Evolutionary conservation across 768 basidiomycete genomes (phyloP).

Genomic region (Pisolithus tinctorius): DNA sequence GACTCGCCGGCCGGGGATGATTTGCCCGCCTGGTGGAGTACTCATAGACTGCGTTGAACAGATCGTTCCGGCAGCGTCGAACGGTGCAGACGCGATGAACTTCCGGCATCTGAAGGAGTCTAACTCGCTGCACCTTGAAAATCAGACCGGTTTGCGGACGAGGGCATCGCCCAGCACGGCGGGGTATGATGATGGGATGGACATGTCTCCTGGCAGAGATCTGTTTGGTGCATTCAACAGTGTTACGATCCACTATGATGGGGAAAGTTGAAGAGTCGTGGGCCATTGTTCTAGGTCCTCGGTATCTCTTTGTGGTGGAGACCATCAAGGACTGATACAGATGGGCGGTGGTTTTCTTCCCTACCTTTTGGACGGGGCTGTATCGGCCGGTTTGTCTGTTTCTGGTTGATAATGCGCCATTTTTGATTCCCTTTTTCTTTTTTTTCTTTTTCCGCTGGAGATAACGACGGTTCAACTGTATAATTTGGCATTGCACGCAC

Average conservation of each 20-base stretch:
- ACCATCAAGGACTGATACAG: background rate
- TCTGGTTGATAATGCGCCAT: slow-evolving; percentile 5
- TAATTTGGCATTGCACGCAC: slow-evolving; percentile 24
- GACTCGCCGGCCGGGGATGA: background rate
- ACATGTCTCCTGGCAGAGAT: slow-evolving; percentile 46
- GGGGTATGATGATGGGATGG: slow-evolving; percentile 39
- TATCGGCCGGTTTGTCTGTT: slow-evolving; percentile 6
- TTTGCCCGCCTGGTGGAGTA: slow-evolving; percentile 11
- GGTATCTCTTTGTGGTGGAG: background rate
- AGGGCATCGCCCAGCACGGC: slow-evolving; percentile 34
- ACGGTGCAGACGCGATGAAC: slow-evolving; percentile 78
- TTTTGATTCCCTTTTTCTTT: slow-evolving; percentile 15
- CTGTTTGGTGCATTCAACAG: slow-evolving; percentile 85
- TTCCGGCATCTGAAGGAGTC: slow-evolving; percentile 91
- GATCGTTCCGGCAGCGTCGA: slow-evolving; percentile 74
- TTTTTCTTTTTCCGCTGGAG: slow-evolving; percentile 17
- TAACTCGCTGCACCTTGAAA: slow-evolving; percentile 83
- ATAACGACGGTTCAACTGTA: slow-evolving; percentile 25
- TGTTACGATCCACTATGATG: slow-evolving; percentile 84
- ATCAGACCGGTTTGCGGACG: slow-evolving; percentile 38
- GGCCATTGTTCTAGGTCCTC: background rate
- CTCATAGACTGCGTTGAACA: slow-evolving; percentile 31
- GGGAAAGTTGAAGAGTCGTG: slow-evolving; percentile 37
- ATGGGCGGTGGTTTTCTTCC: background rate
- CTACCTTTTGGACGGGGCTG: background rate